Percentiles rank a stretch among this genome's conserved stretches.
Conservation (phyloP, 2,329 filamentous ascomycete species). For the Podosphaera xanthii region DNA sequence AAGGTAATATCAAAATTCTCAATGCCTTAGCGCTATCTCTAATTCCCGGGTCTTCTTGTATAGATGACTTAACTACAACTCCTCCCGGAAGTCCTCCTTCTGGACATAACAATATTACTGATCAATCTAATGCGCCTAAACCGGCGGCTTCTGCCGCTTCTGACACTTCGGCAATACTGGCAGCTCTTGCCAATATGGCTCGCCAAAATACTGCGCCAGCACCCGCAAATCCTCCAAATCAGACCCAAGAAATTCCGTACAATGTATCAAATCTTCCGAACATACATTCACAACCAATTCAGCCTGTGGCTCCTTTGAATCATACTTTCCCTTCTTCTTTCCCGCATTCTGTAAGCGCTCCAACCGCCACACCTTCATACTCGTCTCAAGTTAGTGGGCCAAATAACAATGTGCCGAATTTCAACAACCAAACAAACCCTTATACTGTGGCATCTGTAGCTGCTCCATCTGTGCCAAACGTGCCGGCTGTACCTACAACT, state of each 20-base stretch:
- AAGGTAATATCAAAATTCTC: constrained; percentile 33
- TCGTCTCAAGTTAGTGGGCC: constrained; percentile 11
- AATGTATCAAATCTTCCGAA: constrained; percentile 26
- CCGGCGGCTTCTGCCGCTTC: constrained; percentile 21
- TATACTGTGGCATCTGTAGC: constrained; percentile 4
- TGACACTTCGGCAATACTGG: constrained; percentile 45
- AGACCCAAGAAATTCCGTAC: constrained; percentile 16
- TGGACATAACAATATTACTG: constrained; percentile 20
- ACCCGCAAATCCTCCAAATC: constrained; percentile 3
- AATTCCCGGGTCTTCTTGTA: constrained; percentile 17
- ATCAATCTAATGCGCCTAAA: constrained; percentile 15
- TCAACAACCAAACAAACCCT: constrained; percentile 16
- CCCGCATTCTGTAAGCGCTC: constrained; percentile 37
- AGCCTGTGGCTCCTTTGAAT: constrained; percentile 12
- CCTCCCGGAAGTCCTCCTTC: constrained; percentile 33
- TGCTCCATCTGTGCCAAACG: constrained; percentile 14
- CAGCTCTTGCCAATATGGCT: constrained; percentile 59
- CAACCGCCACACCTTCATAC: constrained; percentile 15
- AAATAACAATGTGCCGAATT: constrained; percentile 19
- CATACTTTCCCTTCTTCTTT: constrained; percentile 17
- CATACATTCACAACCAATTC: constrained; percentile 13
- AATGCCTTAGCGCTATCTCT: constrained; percentile 13
- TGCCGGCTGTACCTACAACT: constrained; percentile 13
- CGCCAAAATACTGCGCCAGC: constrained; percentile 37
- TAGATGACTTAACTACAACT: constrained; percentile 38